Evolutionary conservation across 352 stramenopile genomes (phyloP).

Genomic region (Blastocystis sp.): DNA sequence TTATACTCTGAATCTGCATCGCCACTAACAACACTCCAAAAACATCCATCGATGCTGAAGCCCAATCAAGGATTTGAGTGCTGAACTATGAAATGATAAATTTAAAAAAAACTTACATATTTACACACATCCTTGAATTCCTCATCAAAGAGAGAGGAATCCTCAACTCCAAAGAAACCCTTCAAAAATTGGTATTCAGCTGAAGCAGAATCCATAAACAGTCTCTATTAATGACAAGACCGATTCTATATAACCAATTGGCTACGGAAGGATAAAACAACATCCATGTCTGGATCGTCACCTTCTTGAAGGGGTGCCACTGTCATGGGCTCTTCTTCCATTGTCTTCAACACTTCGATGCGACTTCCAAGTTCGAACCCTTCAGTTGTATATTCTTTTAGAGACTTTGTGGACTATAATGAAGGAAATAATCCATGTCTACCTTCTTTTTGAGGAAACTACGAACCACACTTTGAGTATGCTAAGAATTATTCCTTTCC

Average conservation of each 20-base stretch:
- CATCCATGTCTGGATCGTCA: not conserved
- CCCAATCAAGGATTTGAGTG: not conserved
- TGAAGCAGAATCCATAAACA: not conserved
- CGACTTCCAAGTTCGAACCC: not conserved
- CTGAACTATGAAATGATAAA: not conserved
- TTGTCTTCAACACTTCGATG: not conserved
- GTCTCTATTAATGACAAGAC: not conserved
- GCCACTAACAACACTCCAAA: constrained; percentile 10
- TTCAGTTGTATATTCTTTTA: not conserved
- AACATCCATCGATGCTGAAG: not conserved
- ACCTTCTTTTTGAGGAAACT: constrained; percentile 42
- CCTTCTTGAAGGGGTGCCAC: not conserved
- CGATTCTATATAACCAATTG: not conserved
- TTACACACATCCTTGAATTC: constrained; percentile 18
- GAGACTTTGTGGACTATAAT: not conserved
- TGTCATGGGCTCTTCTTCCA: not conserved
- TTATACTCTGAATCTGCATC: not conserved
- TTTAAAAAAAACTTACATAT: not conserved
- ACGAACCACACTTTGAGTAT: constrained; percentile 9
- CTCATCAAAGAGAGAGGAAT: not conserved
- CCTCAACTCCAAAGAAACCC: constrained; percentile 7
- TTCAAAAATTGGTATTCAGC: not conserved
- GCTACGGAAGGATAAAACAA: not conserved
- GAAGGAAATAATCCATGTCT: not conserved
- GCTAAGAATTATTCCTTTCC: not conserved